A percentile compares a stretch with the other conserved stretches of the same genome.
These are phyloP conservation scores for Xylariaceae sp. DNA, from an alignment of 2,329 filamentous ascomycete genomes.

Conservation along the genomic window DNA sequence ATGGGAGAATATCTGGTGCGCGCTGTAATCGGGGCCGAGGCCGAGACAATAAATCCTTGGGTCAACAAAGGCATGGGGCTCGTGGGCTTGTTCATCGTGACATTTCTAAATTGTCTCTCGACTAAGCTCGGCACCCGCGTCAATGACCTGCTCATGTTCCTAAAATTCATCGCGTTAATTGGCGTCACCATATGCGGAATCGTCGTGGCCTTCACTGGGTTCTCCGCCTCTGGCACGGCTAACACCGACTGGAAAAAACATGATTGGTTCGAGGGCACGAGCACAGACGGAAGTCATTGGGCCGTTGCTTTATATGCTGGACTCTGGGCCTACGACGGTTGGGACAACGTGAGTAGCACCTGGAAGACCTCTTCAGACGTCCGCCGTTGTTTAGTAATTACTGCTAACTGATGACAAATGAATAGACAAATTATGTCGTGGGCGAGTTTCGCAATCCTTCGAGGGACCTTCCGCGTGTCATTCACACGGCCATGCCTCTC, in stretches of 20 bases:
- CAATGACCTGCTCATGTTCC: conserved; percentile 92
- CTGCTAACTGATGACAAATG: conserved; percentile 29
- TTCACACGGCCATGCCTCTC: conserved; percentile 93
- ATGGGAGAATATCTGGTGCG: conserved; percentile 97
- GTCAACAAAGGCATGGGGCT: conserved; percentile 88
- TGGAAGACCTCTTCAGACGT: neutral
- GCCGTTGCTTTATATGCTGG: conserved; percentile 94
- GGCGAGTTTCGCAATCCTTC: conserved; percentile 93
- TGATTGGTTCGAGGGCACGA: conserved; percentile 88
- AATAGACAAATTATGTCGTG: conserved; percentile 92
- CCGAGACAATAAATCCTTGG: conserved; percentile 79
- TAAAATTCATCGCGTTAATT: conserved; percentile 90
- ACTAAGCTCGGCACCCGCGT: conserved; percentile 85
- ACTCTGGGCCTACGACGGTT: conserved; percentile 97
- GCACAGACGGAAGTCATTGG: conserved; percentile 78
- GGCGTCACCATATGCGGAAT: conserved; percentile 87
- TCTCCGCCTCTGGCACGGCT: conserved; percentile 73
- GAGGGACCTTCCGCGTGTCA: conserved; percentile 88
- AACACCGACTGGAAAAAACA: conserved; percentile 85
- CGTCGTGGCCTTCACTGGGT: conserved; percentile 84
- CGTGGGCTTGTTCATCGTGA: conserved; percentile 74
- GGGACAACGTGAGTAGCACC: conserved; percentile 82
- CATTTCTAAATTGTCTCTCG: conserved; percentile 85
- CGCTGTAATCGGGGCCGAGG: conserved; percentile 83
- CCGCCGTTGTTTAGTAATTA: conserved; percentile 14